Percentiles rank a stretch among this genome's conserved stretches.
These are phyloP conservation scores for Ophiocordyceps polyrhachis-furcata DNA, from an alignment of 2,329 filamentous ascomycete species.

Conservation along the genomic window DNA sequence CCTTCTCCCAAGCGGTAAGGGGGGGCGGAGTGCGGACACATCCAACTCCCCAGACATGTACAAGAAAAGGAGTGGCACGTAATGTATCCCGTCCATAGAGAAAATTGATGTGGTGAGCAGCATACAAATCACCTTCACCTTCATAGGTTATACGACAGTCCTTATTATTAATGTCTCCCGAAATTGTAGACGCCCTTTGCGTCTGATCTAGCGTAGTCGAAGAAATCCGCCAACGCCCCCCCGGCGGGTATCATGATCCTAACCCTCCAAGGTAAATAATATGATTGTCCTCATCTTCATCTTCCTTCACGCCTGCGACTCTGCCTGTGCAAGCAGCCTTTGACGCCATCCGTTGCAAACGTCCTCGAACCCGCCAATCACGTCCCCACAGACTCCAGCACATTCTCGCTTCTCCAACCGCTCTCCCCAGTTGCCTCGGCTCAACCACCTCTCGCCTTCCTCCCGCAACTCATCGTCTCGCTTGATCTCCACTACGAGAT, in stretches of 20 bases:
- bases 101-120: neutral
- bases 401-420: conserved; percentile 62
- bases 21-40: no score
- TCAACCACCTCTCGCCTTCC: conserved; percentile 66
- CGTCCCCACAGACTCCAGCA: conserved; percentile 65
- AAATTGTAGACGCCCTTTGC: neutral
- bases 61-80: neutral
- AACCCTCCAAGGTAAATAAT: neutral
- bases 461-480: conserved; percentile 68
- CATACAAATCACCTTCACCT: neutral
- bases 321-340: conserved; percentile 49
- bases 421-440: conserved; percentile 66
- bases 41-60: no score
- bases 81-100: neutral
- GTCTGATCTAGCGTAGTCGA: neutral
- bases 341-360: conserved; percentile 73
- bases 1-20: no score
- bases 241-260: neutral
- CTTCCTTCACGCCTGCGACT: conserved; percentile 20
- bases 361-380: conserved; percentile 82
- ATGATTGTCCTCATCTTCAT: neutral
- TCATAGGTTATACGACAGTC: no score
- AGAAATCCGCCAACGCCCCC: neutral
- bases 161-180: no score
- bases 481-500: conserved; percentile 70